Evolutionary conservation across 192 early-diverging fungal genomes (phyloP).

Genomic region (Coemansia sp.): DNA sequence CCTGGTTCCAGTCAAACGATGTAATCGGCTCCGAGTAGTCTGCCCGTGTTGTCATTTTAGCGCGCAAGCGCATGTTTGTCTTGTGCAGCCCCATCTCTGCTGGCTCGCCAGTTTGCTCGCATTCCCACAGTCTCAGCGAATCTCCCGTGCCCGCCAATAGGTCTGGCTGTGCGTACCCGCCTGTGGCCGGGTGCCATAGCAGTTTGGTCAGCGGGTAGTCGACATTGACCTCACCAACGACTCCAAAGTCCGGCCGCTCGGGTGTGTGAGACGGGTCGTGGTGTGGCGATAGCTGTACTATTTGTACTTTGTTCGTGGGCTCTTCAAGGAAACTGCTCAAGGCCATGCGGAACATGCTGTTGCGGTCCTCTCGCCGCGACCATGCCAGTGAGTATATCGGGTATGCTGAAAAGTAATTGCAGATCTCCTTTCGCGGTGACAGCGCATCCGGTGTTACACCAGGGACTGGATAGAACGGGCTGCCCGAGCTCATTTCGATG

Average conservation of each 20-base stretch:
- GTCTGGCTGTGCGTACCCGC: slow-evolving; percentile 57
- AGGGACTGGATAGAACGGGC: slow-evolving; percentile 41
- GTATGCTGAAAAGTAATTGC: slow-evolving; percentile 81
- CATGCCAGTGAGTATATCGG: slow-evolving; percentile 90
- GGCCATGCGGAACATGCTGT: slow-evolving; percentile 74
- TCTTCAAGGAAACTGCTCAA: slow-evolving; percentile 81
- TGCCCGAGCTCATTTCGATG: slow-evolving; percentile 43
- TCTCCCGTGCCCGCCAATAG: slow-evolving; percentile 89
- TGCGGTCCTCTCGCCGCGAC: slow-evolving; percentile 61
- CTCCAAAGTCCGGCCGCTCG: slow-evolving; percentile 68
- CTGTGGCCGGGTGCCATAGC: slow-evolving; percentile 79
- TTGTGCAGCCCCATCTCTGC: slow-evolving; percentile 38
- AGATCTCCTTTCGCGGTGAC: slow-evolving; percentile 71
- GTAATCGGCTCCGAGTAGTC: slow-evolving; percentile 91
- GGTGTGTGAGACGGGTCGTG: slow-evolving; percentile 46
- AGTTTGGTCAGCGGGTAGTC: slow-evolving; percentile 92
- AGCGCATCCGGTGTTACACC: slow-evolving; percentile 37
- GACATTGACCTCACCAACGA: slow-evolving; percentile 75
- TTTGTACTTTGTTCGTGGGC: slow-evolving; percentile 62
- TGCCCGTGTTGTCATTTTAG: slow-evolving; percentile 59
- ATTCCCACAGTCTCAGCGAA: slow-evolving; percentile 87
- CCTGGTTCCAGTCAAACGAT: slow-evolving; percentile 97
- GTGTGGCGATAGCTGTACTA: slow-evolving; percentile 53
- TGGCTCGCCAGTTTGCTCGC: slow-evolving; percentile 59
- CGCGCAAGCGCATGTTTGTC: slow-evolving; percentile 35